Evolutionary conservation across 208 protist species (phyloP).

Genomic region (Leishmania arabica): DNA sequence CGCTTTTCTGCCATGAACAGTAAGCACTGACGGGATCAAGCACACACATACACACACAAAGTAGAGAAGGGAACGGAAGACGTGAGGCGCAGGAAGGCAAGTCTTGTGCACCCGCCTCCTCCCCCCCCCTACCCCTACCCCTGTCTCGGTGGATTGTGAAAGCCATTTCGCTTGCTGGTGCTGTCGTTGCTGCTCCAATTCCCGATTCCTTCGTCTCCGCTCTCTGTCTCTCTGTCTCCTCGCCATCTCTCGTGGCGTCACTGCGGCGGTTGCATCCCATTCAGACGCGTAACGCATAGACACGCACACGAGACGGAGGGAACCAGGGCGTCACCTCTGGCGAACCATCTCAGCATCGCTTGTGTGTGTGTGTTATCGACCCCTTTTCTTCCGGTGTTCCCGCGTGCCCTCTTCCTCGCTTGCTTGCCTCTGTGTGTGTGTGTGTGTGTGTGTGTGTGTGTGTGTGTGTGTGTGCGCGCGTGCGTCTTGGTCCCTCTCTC

Average conservation of each 20-base stretch:
- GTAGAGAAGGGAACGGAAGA: background rate
- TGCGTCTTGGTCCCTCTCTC: background rate
- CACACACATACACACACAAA: background rate
- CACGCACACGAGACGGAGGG: background rate
- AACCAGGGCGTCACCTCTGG: background rate
- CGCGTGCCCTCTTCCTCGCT: background rate
- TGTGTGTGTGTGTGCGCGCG: too few species aligned
- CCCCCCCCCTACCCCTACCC: background rate
- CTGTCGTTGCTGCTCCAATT: constrained; percentile 7
- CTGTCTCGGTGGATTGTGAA: background rate
- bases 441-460: too few species aligned
- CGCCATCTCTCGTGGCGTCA: background rate
- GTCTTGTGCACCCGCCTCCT: background rate
- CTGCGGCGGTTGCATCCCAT: background rate
- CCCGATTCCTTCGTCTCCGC: background rate
- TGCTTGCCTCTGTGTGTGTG: background rate
- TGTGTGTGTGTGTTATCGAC: background rate
- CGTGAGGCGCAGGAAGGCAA: background rate
- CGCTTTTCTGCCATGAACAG: background rate
- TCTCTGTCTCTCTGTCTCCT: background rate
- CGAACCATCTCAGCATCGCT: background rate
- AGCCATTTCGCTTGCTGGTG: background rate
- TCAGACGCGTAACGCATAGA: background rate
- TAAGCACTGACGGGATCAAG: background rate
- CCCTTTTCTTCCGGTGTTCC: background rate